phyloP scores from a whole-genome alignment of 2,329 filamentous ascomycete species.

The Pyrenophora graminea region DNA sequence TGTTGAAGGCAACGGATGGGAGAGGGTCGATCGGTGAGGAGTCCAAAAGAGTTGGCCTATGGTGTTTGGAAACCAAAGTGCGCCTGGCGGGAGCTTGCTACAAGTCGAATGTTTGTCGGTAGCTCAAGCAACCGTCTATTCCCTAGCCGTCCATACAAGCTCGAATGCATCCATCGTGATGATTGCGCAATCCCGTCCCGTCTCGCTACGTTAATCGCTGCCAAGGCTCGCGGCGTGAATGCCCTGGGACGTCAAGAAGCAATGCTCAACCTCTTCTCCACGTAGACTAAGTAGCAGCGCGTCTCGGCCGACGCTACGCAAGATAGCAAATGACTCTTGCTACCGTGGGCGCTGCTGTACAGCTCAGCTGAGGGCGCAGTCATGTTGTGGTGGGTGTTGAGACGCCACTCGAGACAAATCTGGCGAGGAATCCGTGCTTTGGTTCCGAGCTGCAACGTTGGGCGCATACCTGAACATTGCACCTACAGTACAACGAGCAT shows the following conservation, averaged over 20 bases:
- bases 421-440: slow-evolving; percentile 9
- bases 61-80: neutral
- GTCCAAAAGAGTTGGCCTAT: neutral
- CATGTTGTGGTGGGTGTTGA: slow-evolving; percentile 25
- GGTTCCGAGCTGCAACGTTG: slow-evolving; percentile 33
- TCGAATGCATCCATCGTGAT: neutral
- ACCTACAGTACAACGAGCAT: slow-evolving; percentile 5
- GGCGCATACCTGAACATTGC: slow-evolving; percentile 14
- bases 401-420: slow-evolving; percentile 21
- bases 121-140: neutral
- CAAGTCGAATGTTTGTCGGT: slow-evolving; percentile 3
- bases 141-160: too few relatives aligned
- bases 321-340: slow-evolving; percentile 17
- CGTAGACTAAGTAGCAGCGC: neutral
- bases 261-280: slow-evolving; percentile 2
- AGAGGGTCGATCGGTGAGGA: neutral
- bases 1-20: neutral
- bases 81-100: neutral
- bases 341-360: slow-evolving; percentile 21
- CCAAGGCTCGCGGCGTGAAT: slow-evolving; percentile 6
- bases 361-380: slow-evolving; percentile 16
- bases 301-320: slow-evolving; percentile 4
- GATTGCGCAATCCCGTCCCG: slow-evolving; percentile 7
- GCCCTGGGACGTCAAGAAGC: neutral
- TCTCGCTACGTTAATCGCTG: slow-evolving; percentile 4